phyloP scores from a whole-genome alignment of 768 basidiomycete genomes.

The Lentinula sp. region DNA sequence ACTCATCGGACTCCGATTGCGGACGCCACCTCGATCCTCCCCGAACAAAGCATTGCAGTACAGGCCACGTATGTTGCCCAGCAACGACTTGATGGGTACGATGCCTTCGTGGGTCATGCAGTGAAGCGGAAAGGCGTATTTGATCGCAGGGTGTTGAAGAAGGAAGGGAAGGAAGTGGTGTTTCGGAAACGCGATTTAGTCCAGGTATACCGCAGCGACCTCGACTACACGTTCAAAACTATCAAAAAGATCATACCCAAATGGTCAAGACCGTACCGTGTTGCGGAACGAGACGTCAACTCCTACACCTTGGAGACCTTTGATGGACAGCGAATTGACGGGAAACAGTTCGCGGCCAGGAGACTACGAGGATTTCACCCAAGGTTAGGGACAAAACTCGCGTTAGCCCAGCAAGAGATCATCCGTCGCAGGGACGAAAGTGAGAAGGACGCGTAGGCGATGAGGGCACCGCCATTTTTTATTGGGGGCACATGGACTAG shows the following conservation, averaged over 20 bases:
- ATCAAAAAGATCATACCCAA: slow-evolving; percentile 19
- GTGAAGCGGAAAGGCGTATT: slow-evolving; percentile 18
- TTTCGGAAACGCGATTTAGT: slow-evolving; percentile 23
- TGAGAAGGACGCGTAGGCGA: slow-evolving; percentile 1
- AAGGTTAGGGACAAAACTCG: slow-evolving; percentile 13
- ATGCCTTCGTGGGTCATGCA: slow-evolving; percentile 14
- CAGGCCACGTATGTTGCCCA: slow-evolving; percentile 15
- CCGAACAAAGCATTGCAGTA: not conserved
- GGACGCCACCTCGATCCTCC: not conserved
- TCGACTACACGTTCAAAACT: slow-evolving; percentile 8
- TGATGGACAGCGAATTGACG: slow-evolving; percentile 9
- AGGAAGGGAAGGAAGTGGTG: slow-evolving; percentile 11
- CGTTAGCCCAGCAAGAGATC: slow-evolving; percentile 7
- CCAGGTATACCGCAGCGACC: slow-evolving; percentile 21
- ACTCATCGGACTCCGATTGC: not conserved
- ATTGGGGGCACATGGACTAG: slow-evolving; percentile 8
- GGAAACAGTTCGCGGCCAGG: slow-evolving; percentile 13
- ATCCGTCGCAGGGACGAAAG: not conserved
- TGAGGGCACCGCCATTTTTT: slow-evolving; percentile 7
- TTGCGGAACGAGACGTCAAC: slow-evolving; percentile 12
- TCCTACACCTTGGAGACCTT: slow-evolving; percentile 19
- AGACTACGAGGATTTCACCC: slow-evolving; percentile 16
- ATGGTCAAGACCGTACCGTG: slow-evolving; percentile 22
- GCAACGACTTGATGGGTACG: slow-evolving; percentile 14
- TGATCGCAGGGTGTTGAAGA: slow-evolving; percentile 7